Conservation (phyloP, 2,329 filamentous ascomycete species). For the Sphaerulina vaccinii region DNA sequence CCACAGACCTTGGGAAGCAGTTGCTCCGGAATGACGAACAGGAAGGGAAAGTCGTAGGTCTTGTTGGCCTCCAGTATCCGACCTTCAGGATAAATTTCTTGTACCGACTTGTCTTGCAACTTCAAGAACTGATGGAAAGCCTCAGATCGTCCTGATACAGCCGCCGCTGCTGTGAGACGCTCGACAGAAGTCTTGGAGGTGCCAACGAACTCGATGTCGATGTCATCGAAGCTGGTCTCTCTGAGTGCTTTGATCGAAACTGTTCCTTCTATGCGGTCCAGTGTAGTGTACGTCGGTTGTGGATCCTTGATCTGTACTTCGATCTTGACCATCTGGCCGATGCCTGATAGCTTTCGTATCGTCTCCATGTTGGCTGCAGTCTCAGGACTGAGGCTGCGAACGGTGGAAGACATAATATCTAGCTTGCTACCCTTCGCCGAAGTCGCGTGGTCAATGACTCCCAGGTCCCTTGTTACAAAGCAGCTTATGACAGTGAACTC, state of each 20-base stretch:
- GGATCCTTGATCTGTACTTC: slow-evolving; percentile 43
- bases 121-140: slow-evolving; percentile 62
- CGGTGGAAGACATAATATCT: slow-evolving; percentile 21
- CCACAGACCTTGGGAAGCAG: slow-evolving; percentile 60
- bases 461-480: slow-evolving; percentile 2
- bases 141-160: slow-evolving; percentile 55
- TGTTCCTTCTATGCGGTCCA: slow-evolving; percentile 57
- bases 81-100: slow-evolving; percentile 53
- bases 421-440: not conserved
- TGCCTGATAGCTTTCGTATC: slow-evolving; percentile 28
- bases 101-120: slow-evolving; percentile 48
- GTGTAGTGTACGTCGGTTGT: slow-evolving; percentile 54
- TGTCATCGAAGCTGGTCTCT: slow-evolving; percentile 57
- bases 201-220: slow-evolving; percentile 60
- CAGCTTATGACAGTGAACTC: not conserved
- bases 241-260: slow-evolving; percentile 51
- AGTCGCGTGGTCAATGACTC: slow-evolving; percentile 15
- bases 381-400: slow-evolving; percentile 14
- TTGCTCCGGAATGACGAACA: slow-evolving; percentile 61
- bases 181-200: slow-evolving; percentile 55
- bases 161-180: slow-evolving; percentile 51
- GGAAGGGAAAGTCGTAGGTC: slow-evolving; percentile 61
- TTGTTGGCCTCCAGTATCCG: slow-evolving; percentile 55
- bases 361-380: slow-evolving; percentile 26
- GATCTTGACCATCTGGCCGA: slow-evolving; percentile 41